Base-by-base conservation (phyloP, 306 rosid species). In the Adenanthera pavonina region DNA sequence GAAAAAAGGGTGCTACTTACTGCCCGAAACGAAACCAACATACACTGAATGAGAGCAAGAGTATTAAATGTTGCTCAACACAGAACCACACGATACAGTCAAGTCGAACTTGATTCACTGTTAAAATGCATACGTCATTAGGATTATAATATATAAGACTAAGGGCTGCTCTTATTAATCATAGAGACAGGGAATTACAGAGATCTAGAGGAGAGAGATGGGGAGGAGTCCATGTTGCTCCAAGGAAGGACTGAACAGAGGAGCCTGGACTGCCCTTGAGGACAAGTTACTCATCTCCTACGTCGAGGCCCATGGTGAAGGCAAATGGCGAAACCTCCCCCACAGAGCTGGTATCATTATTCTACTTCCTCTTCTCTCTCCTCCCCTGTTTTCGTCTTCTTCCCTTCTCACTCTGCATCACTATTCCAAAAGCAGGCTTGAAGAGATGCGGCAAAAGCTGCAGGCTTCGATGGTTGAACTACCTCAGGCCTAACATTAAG, bases 191-290 rank as follows among this genome's bases (percentile, higher is more conserved):
- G 19, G 36, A 20, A 0, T 2, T 0, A 69, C 19, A 46, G 19
- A 43, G 5, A 69, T 38, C 2, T 10, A 36, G 41, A 14, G 48
- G 17, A 20, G 49, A 38, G 71, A 66, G 48, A 70, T 70, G 75
- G 75, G 75, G 40, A 70, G 57, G 75, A 70, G 75, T 46, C 20
- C 41, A 0, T 70, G 75, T 47, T 70, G 75, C 75, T 70, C 57
- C 57, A 20, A 70, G 41, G 57, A 69, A 69, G 75, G 57, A 70
- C 56, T 70, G 20, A 70, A 70, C 57, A 70, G 57, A 25, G 75
- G 57, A 70, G 75, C 75, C 57, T 70, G 75, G 75, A 70, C 75
- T 12, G 56, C 57, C 41, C 2, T 46, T 16, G 75, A 70, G 13
- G 75, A 70, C 75, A 25, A 47, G 2, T 6, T 70, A 13, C 75